Percentiles rank a stretch among this genome's conserved stretches.
Evolutionary conservation across 257 asterid genomes (phyloP).

Genomic region (Paulownia fortunei): DNA sequence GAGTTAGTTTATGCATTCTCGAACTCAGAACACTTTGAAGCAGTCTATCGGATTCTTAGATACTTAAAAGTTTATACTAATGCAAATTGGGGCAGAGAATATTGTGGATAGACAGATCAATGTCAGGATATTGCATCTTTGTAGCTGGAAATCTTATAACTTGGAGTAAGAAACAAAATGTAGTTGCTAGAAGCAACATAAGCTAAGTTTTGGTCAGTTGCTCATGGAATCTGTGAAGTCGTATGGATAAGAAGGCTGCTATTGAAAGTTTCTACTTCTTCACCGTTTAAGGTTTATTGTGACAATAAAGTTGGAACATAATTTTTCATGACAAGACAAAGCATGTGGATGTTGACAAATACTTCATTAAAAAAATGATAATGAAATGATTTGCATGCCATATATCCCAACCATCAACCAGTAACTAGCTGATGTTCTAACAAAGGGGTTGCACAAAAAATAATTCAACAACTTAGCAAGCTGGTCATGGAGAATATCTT

Average conservation of each 20-base stretch:
- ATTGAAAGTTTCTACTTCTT: background rate
- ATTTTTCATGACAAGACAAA: too few species aligned
- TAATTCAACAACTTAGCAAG: background rate
- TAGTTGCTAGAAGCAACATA: background rate
- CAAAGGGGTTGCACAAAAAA: background rate
- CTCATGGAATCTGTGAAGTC: background rate
- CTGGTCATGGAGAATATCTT: background rate
- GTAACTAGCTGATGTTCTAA: background rate
- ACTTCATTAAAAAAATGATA: background rate
- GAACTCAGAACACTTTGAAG: too few species aligned
- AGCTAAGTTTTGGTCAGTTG: background rate
- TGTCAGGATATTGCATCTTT: too few species aligned
- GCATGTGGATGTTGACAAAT: background rate
- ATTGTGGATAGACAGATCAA: too few species aligned
- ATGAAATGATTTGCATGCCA: background rate
- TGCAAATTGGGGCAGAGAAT: too few species aligned
- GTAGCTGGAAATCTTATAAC: background rate
- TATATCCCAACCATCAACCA: background rate
- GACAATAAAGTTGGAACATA: background rate
- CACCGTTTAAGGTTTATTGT: background rate
- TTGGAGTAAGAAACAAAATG: background rate
- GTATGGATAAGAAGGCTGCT: background rate
- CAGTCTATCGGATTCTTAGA: too few species aligned
- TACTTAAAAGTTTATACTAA: background rate
- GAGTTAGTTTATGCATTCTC: background rate